phyloP scores from a whole-genome alignment of 2,329 filamentous ascomycete species.

The Didymella glomerata region DNA sequence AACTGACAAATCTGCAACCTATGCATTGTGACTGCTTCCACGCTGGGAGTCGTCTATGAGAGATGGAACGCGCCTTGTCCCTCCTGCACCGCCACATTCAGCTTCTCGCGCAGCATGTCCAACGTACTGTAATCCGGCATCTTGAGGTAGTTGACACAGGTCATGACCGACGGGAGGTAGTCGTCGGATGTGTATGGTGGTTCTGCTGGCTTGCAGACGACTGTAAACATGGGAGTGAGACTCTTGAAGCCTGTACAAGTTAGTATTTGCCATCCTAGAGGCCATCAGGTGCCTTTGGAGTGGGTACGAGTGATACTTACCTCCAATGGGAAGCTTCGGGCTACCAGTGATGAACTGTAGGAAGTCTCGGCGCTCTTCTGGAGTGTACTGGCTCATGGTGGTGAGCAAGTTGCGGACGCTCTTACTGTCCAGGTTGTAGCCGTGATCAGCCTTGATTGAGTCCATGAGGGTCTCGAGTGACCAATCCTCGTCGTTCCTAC shows the following conservation, averaged over 20 bases:
- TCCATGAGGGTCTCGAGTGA: slow-evolving; percentile 96
- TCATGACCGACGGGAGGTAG: slow-evolving; percentile 99
- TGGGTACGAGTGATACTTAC: slow-evolving; percentile 62
- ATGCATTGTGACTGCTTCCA: slow-evolving; percentile 12
- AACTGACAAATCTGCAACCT: slow-evolving; percentile 17
- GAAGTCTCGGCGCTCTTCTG: slow-evolving; percentile 84
- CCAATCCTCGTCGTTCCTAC: slow-evolving; percentile 94
- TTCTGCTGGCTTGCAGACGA: slow-evolving; percentile 98
- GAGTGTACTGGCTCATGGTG: slow-evolving; percentile 86
- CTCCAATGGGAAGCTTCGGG: slow-evolving; percentile 96
- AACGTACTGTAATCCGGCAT: slow-evolving; percentile 90
- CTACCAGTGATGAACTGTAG: slow-evolving; percentile 98
- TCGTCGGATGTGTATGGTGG: slow-evolving; percentile 92
- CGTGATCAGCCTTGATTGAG: slow-evolving; percentile 97
- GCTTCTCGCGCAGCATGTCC: slow-evolving; percentile 77
- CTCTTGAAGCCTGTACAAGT: slow-evolving; percentile 82
- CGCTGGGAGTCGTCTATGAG: slow-evolving; percentile 63
- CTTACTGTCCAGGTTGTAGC: slow-evolving; percentile 97
- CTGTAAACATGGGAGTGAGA: slow-evolving; percentile 97
- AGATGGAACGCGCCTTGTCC: slow-evolving; percentile 98
- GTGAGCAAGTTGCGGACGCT: slow-evolving; percentile 93
- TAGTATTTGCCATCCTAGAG: background rate
- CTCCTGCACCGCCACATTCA: slow-evolving; percentile 88
- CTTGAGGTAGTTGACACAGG: slow-evolving; percentile 98
- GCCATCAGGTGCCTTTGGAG: too few species aligned